These are phyloP conservation scores for Exophiala phaeomuriformis DNA, from an alignment of 2,329 filamentous ascomycete species.

Conservation along the genomic window DNA sequence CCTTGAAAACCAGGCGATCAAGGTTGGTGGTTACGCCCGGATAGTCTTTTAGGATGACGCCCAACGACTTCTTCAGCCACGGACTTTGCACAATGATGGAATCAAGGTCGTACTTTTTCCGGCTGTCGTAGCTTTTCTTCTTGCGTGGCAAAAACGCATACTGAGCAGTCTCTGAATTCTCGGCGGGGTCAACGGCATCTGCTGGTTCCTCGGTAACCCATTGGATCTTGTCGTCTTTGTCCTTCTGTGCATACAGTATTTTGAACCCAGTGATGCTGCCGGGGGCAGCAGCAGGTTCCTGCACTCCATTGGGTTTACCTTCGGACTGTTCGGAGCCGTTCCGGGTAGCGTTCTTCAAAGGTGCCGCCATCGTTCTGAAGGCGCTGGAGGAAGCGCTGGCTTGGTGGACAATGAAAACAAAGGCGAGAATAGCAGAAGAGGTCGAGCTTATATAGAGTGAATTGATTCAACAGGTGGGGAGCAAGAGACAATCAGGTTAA, in stretches of 20 bases:
- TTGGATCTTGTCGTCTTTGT: slow-evolving; percentile 46
- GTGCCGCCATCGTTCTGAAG: too few relatives aligned
- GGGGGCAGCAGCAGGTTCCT: slow-evolving; percentile 16
- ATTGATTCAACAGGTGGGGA: too few relatives aligned
- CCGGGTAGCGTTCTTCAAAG: too few relatives aligned
- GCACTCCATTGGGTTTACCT: background rate
- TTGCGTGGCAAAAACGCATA: slow-evolving; percentile 57
- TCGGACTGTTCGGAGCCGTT: too few relatives aligned
- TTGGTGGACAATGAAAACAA: too few relatives aligned
- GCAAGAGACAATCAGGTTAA: too few relatives aligned
- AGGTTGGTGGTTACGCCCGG: slow-evolving; percentile 54
- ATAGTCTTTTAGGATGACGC: slow-evolving; percentile 50
- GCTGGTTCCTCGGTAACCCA: slow-evolving; percentile 53
- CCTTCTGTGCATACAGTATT: slow-evolving; percentile 45
- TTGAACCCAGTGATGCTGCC: slow-evolving; percentile 38
- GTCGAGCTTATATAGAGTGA: too few relatives aligned
- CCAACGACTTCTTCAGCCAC: slow-evolving; percentile 51
- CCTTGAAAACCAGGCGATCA: slow-evolving; percentile 53
- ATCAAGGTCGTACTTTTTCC: slow-evolving; percentile 54
- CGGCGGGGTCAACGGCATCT: slow-evolving; percentile 50
- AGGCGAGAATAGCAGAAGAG: too few relatives aligned
- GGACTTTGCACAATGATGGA: slow-evolving; percentile 60
- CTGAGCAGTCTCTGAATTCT: slow-evolving; percentile 55
- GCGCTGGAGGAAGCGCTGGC: too few relatives aligned
- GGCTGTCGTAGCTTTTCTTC: slow-evolving; percentile 50